phyloP scores from a whole-genome alignment of 768 basidiomycete genomes.

The Fomitopsis serialis region DNA sequence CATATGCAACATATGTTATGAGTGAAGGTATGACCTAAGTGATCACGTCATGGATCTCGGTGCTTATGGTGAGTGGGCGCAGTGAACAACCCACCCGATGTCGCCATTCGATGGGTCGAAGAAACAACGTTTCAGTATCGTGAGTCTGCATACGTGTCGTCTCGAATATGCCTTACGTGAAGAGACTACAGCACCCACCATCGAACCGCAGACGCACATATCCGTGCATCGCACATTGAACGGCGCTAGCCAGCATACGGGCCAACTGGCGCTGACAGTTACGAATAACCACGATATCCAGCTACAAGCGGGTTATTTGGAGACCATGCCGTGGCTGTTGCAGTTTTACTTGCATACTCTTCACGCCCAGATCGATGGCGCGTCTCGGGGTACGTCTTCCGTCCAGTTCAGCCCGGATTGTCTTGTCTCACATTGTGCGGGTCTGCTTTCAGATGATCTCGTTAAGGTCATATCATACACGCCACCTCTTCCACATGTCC shows the following conservation, averaged over 20 bases:
- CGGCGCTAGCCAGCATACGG: constrained; percentile 72
- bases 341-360: constrained; percentile 86
- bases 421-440: not conserved
- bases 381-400: constrained; percentile 35
- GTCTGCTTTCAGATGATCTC: constrained; percentile 44
- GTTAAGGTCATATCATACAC: constrained; percentile 63
- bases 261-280: constrained; percentile 63
- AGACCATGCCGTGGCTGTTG: constrained; percentile 91
- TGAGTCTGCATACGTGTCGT: constrained; percentile 24
- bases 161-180: too few relatives aligned
- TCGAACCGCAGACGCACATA: constrained; percentile 40
- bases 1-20: constrained; percentile 44
- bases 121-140: constrained; percentile 52
- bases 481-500: constrained; percentile 60
- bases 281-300: constrained; percentile 47
- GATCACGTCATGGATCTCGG: not conserved
- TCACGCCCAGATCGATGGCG: constrained; percentile 41
- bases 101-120: constrained; percentile 51
- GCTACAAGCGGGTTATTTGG: constrained; percentile 64
- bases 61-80: not conserved
- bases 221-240: constrained; percentile 66
- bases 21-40: constrained; percentile 34
- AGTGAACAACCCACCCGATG: constrained; percentile 46
- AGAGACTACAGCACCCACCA: not conserved
- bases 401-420: not conserved